Percentiles rank a stretch among this genome's conserved stretches.
phyloP scores from a whole-genome alignment of 2,329 filamentous ascomycete species.

The Elsinoe australis region DNA sequence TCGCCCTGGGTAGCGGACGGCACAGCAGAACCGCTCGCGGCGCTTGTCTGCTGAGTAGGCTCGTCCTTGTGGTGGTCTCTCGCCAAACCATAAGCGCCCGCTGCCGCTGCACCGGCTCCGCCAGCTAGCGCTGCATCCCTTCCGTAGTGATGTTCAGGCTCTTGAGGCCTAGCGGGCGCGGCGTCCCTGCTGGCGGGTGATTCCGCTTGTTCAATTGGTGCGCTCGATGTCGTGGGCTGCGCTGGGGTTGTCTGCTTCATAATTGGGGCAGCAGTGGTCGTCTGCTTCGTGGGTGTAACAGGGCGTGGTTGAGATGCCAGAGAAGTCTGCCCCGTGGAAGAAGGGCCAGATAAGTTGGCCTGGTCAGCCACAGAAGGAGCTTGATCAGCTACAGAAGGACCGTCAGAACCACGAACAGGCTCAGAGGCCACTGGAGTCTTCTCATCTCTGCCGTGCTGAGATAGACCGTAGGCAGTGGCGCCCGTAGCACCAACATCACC shows the following conservation, averaged over 20 bases:
- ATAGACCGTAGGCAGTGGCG: conserved; percentile 29
- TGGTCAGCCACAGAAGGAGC: conserved; percentile 3
- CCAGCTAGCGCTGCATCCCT: conserved; percentile 29
- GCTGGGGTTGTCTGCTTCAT: background rate
- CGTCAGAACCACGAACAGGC: background rate
- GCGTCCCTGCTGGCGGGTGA: background rate
- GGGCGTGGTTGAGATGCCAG: no score
- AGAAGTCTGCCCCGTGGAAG: background rate
- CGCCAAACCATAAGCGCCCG: conserved; percentile 9
- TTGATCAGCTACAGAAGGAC: background rate
- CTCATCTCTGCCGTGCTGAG: conserved; percentile 25
- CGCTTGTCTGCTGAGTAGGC: background rate
- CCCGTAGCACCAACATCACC: conserved; percentile 30
- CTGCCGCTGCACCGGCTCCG: conserved; percentile 28
- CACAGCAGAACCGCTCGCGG: background rate
- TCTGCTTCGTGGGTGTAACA: background rate
- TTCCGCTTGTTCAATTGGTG: background rate
- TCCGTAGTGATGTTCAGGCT: conserved; percentile 27
- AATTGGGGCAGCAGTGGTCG: background rate
- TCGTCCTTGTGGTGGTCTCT: conserved; percentile 17
- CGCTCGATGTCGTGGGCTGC: background rate
- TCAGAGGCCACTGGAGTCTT: background rate
- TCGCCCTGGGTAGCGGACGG: background rate
- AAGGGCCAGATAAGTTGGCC: background rate
- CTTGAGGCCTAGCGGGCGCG: background rate